Percentiles rank a stretch among this genome's conserved stretches.
Evolutionary conservation across 1,139 yeast species (phyloP).

Genomic region (Candida smagusa): DNA sequence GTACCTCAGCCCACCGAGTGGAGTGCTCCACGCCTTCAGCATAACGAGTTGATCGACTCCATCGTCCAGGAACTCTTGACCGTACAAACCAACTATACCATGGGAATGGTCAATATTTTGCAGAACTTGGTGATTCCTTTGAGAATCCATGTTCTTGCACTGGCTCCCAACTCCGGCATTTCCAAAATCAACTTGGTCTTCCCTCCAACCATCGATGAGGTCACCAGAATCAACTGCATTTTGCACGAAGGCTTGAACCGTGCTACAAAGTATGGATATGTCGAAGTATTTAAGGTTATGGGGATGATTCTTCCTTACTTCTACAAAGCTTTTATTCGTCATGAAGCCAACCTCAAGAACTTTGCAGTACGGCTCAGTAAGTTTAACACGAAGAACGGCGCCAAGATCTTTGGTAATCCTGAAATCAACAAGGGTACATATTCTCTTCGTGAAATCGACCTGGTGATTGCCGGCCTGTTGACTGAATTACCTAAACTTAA

Average conservation of each 20-base stretch:
- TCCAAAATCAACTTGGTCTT: slow-evolving; percentile 70
- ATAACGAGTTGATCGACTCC: slow-evolving; percentile 27
- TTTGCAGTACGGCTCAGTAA: slow-evolving; percentile 43
- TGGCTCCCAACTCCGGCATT: slow-evolving; percentile 50
- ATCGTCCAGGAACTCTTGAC: slow-evolving; percentile 65
- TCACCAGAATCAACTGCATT: slow-evolving; percentile 82
- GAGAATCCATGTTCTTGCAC: slow-evolving; percentile 60
- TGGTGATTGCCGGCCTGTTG: slow-evolving; percentile 65
- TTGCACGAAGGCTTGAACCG: slow-evolving; percentile 69
- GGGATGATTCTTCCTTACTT: slow-evolving; percentile 83
- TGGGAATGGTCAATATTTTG: slow-evolving; percentile 65
- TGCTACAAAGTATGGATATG: slow-evolving; percentile 65
- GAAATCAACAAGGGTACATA: slow-evolving; percentile 35
- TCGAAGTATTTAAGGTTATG: slow-evolving; percentile 75
- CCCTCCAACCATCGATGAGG: slow-evolving; percentile 94
- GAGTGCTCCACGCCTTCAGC: slow-evolving; percentile 15
- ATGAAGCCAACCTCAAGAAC: slow-evolving; percentile 66
- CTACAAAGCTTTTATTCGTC: slow-evolving; percentile 88
- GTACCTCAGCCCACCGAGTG: slow-evolving; percentile 35
- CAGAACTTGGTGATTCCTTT: slow-evolving; percentile 79
- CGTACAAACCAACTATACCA: slow-evolving; percentile 72
- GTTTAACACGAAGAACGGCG: slow-evolving; percentile 44
- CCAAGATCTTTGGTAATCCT: slow-evolving; percentile 37
- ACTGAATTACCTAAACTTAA: slow-evolving; percentile 67
- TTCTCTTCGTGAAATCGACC: slow-evolving; percentile 60